phyloP scores from a whole-genome alignment of 2,329 filamentous ascomycete genomes.

The Aaosphaeria arxii region DNA sequence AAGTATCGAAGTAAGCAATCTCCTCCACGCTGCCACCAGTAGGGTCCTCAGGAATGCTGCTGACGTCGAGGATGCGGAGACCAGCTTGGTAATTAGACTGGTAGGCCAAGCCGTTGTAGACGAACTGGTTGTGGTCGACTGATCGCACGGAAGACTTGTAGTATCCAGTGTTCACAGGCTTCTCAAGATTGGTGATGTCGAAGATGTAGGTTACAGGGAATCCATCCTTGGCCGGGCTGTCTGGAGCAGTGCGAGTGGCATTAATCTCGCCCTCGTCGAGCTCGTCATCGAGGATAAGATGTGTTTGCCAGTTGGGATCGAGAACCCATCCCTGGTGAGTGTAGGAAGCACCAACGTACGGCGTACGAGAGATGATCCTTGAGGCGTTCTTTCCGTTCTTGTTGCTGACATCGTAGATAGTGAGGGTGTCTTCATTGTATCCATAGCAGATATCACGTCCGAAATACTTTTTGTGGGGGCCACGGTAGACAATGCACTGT shows the following conservation, averaged over 20 bases:
- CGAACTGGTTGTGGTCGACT: slow-evolving; percentile 49
- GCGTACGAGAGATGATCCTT: slow-evolving; percentile 48
- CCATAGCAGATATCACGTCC: slow-evolving; percentile 56
- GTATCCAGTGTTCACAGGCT: slow-evolving; percentile 38
- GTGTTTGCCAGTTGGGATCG: slow-evolving; percentile 32
- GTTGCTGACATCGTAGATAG: slow-evolving; percentile 48
- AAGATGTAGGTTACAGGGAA: slow-evolving; percentile 37
- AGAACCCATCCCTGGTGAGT: slow-evolving; percentile 58
- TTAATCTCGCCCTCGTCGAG: slow-evolving; percentile 37
- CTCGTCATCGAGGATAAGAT: slow-evolving; percentile 37
- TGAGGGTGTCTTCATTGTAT: slow-evolving; percentile 55
- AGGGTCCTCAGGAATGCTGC: slow-evolving; percentile 35
- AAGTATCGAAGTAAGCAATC: slow-evolving; percentile 43
- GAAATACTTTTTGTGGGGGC: slow-evolving; percentile 50
- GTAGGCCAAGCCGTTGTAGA: slow-evolving; percentile 40
- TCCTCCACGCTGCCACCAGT: slow-evolving; percentile 39
- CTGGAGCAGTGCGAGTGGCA: slow-evolving; percentile 17
- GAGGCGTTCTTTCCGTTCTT: slow-evolving; percentile 28
- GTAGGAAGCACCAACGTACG: slow-evolving; percentile 50
- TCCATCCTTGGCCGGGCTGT: slow-evolving; percentile 29
- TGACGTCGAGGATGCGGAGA: slow-evolving; percentile 42
- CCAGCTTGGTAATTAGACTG: slow-evolving; percentile 45
- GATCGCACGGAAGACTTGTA: slow-evolving; percentile 39
- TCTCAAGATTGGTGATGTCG: slow-evolving; percentile 35
- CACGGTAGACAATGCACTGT: slow-evolving; percentile 57